A percentile compares a stretch with the other conserved stretches of the same genome.
phyloP scores from a whole-genome alignment of 345 rosid species.

The Acer negundo region DNA sequence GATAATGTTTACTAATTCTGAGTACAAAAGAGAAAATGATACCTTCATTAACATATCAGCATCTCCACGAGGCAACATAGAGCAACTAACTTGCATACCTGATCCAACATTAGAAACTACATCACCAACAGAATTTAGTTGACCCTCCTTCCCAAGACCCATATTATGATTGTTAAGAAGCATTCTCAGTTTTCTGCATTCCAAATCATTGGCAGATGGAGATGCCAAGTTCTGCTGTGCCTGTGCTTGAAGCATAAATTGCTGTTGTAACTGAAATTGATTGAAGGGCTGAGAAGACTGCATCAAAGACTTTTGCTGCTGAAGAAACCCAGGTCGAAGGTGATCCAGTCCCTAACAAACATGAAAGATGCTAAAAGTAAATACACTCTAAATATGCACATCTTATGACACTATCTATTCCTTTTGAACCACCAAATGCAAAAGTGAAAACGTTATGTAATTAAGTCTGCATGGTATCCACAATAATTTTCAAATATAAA shows the following conservation, averaged over 20 bases:
- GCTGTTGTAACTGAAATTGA: conserved; percentile 56
- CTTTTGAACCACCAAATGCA: background rate
- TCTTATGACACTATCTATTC: background rate
- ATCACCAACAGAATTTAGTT: conserved; percentile 38
- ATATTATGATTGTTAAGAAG: conserved; percentile 46
- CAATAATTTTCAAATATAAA: no score
- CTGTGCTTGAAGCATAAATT: conserved; percentile 55
- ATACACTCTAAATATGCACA: background rate
- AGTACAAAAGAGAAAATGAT: conserved; percentile 13
- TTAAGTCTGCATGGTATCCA: background rate
- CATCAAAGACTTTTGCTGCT: conserved; percentile 46
- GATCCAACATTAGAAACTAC: conserved; percentile 44
- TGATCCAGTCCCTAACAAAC: conserved; percentile 54
- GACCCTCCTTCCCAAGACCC: conserved; percentile 43
- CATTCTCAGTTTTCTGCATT: conserved; percentile 48
- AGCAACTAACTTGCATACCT: conserved; percentile 35
- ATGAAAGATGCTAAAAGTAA: conserved; percentile 6
- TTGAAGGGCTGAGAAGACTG: conserved; percentile 47
- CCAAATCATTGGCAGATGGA: conserved; percentile 51
- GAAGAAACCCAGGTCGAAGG: conserved; percentile 46
- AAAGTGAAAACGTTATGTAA: background rate
- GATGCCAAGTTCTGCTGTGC: conserved; percentile 52
- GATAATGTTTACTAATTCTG: background rate
- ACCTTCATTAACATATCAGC: conserved; percentile 51
- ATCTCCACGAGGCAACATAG: conserved; percentile 42